phyloP scores from a whole-genome alignment of 176 grass and related monocot genomes.

The Alloteropsis semialata region DNA sequence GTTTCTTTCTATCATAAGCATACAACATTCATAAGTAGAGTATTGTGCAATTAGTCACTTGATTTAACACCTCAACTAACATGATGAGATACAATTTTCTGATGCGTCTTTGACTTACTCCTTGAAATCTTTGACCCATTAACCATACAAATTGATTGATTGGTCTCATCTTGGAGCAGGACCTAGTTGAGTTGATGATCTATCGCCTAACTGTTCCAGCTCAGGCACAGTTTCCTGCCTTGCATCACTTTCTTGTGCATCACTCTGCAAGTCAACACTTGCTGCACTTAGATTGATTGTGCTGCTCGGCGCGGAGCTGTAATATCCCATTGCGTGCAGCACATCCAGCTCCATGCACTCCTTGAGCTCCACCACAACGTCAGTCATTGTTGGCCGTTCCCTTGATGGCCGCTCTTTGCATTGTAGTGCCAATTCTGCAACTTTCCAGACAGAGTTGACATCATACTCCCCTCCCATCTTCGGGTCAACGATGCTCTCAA shows the following conservation, averaged over 20 bases:
- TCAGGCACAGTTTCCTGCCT: neutral
- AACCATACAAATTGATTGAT: neutral
- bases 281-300: slow-evolving; percentile 3
- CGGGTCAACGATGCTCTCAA: neutral
- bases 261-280: neutral
- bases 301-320: slow-evolving; percentile 20
- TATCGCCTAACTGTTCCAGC: neutral
- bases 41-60: neutral
- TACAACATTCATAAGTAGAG: neutral
- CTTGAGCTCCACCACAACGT: neutral
- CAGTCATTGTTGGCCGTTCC: slow-evolving; percentile 22
- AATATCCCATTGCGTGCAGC: neutral
- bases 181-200: neutral
- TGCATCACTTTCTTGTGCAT: neutral
- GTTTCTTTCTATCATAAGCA: neutral
- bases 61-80: neutral
- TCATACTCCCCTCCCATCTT: slow-evolving; percentile 6
- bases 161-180: neutral
- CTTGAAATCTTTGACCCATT: neutral
- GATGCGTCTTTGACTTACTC: neutral
- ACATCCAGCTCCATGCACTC: slow-evolving; percentile 15
- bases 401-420: neutral
- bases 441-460: slow-evolving; percentile 22
- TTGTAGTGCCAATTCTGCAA: slow-evolving; percentile 6
- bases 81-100: neutral